A percentile compares a stretch with the other conserved stretches of the same genome.
These are phyloP conservation scores for Rutstroemia sydowiana DNA, from an alignment of 2,329 filamentous ascomycete genomes.

Conservation along the genomic window DNA sequence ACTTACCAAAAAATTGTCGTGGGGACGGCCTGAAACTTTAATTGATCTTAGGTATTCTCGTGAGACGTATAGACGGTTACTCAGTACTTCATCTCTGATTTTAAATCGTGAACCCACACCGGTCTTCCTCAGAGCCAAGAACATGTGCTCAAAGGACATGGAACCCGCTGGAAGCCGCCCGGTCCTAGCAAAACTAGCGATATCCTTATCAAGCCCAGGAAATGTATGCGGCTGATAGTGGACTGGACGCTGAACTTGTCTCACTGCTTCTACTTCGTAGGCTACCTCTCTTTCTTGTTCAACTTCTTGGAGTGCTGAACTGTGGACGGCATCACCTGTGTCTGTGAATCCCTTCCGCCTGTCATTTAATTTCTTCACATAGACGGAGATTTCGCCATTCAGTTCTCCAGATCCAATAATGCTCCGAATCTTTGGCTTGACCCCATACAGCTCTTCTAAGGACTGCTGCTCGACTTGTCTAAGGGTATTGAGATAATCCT, in stretches of 20 bases:
- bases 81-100: constrained; percentile 20
- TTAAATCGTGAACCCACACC: constrained; percentile 32
- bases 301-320: constrained; percentile 50
- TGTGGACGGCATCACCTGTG: constrained; percentile 36
- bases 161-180: constrained; percentile 36
- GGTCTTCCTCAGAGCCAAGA: constrained; percentile 36
- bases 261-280: constrained; percentile 37
- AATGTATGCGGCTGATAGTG: constrained; percentile 35
- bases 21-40: constrained; percentile 27
- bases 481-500: constrained; percentile 38
- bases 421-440: constrained; percentile 20
- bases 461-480: constrained; percentile 48
- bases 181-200: constrained; percentile 39
- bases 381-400: constrained; percentile 22
- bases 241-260: constrained; percentile 37
- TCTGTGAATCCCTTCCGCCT: constrained; percentile 35
- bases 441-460: constrained; percentile 50
- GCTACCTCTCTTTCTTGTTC: constrained; percentile 41
- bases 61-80: constrained; percentile 34
- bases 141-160: constrained; percentile 35
- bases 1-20: constrained; percentile 35
- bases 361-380: constrained; percentile 32
- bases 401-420: not conserved
- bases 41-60: constrained; percentile 44
- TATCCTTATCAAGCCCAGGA: constrained; percentile 39